Percentiles rank a stretch among this genome's conserved stretches.
phyloP scores from a whole-genome alignment of 139 green algal genomes.

The Mesostigma viride region DNA sequence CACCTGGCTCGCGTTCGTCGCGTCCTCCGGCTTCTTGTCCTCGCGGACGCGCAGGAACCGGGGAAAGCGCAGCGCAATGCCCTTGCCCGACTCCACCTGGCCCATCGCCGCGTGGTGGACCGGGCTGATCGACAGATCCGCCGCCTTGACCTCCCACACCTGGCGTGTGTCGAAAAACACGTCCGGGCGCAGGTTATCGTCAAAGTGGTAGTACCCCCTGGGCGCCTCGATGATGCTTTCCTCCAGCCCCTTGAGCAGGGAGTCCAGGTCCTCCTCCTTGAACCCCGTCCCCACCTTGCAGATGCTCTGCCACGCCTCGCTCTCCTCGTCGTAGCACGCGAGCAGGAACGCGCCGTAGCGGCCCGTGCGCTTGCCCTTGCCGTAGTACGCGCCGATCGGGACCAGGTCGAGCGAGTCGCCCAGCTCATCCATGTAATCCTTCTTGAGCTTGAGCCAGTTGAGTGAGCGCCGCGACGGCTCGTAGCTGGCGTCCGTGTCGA shows the following conservation, averaged over 20 bases:
- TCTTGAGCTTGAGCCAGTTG: constrained; percentile 97
- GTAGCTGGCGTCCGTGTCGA: constrained; percentile 66
- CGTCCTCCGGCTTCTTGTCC: constrained; percentile 82
- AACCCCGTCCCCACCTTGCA: constrained; percentile 87
- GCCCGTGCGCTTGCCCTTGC: constrained; percentile 50
- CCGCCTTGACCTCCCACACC: constrained; percentile 93
- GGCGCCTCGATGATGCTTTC: constrained; percentile 46
- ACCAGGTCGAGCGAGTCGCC: constrained; percentile 93
- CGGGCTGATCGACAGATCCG: constrained; percentile 87
- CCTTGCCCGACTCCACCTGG: constrained; percentile 48
- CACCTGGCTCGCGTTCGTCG: constrained; percentile 73
- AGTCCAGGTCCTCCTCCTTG: constrained; percentile 68
- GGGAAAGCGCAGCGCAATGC: constrained; percentile 37
- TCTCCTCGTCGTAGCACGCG: constrained; percentile 73
- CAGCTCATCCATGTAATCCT: constrained; percentile 92
- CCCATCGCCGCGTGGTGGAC: constrained; percentile 75
- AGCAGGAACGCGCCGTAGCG: constrained; percentile 90
- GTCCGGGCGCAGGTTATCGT: background rate
- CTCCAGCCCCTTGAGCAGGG: constrained; percentile 55
- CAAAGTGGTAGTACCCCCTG: background rate
- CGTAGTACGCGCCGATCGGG: constrained; percentile 65
- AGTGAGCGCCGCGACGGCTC: constrained; percentile 69
- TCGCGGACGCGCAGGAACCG: constrained; percentile 67
- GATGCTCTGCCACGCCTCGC: constrained; percentile 81
- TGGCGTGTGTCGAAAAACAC: constrained; percentile 2